Evolutionary conservation across 352 stramenopile species (phyloP).

Genomic region (Pythium angustatum): DNA sequence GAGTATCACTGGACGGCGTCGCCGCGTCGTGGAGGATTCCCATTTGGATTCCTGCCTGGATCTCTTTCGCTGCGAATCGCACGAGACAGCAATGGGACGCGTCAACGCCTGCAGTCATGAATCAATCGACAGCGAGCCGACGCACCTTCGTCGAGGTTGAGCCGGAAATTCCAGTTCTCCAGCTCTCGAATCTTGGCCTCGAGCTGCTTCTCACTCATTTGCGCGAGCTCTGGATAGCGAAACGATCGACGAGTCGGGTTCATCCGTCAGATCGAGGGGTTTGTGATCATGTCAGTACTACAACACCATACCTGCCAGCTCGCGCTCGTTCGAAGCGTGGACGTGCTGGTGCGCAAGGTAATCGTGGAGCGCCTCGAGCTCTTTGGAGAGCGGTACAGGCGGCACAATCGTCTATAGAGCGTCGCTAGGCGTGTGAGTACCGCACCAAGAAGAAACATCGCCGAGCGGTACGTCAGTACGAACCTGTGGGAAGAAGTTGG

Average conservation of each 20-base stretch:
- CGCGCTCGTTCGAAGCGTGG: conserved; percentile 35
- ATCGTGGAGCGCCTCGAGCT: conserved; percentile 58
- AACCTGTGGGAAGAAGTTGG: conserved; percentile 25
- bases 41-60: conserved; percentile 39
- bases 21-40: conserved; percentile 34
- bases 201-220: conserved; percentile 65
- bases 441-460: too few relatives aligned
- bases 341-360: conserved; percentile 55
- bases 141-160: conserved; percentile 78
- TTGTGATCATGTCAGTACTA: too few relatives aligned
- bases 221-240: conserved; percentile 39
- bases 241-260: too few relatives aligned
- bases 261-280: too few relatives aligned
- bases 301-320: conserved; percentile 40
- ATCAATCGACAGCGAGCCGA: neutral
- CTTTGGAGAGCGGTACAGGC: conserved; percentile 46
- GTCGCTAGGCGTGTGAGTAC: neutral
- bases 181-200: conserved; percentile 75
- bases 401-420: conserved; percentile 49
- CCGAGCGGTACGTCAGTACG: neutral
- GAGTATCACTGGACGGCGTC: neutral
- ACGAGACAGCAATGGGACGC: too few relatives aligned
- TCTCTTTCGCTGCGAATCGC: conserved; percentile 20
- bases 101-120: neutral
- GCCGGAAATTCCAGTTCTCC: conserved; percentile 80